Percentiles rank a stretch among this genome's conserved stretches.
phyloP scores from a whole-genome alignment of 257 asterid species.

The Schizonepeta tenuifolia region DNA sequence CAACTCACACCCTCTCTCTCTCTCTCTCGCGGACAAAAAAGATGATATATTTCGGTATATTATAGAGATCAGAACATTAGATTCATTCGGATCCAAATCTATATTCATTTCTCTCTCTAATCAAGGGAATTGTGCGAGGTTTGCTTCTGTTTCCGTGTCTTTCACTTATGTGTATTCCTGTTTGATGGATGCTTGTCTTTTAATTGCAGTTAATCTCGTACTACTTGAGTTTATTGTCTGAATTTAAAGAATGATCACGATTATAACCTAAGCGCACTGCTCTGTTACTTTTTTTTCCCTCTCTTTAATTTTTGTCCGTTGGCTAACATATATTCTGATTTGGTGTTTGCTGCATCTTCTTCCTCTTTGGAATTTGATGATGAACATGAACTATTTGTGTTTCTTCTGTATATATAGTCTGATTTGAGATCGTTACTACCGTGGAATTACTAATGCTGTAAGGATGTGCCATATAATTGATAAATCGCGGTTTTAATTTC shows the following conservation, averaged over 20 bases:
- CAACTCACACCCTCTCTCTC: constrained; percentile 3
- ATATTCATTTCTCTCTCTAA: neutral
- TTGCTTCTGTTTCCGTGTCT: neutral
- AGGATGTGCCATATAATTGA: neutral
- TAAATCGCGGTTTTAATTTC: neutral
- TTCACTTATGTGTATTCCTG: neutral
- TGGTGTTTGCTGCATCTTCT: constrained; percentile 1
- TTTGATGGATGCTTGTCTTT: neutral
- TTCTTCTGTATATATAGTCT: neutral
- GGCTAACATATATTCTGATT: neutral
- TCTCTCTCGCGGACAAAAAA: constrained; percentile 7
- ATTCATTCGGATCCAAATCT: constrained; percentile 26
- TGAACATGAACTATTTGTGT: neutral
- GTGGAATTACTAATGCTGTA: constrained; percentile 12
- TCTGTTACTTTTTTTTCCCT: neutral
- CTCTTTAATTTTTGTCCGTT: neutral
- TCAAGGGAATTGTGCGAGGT: neutral
- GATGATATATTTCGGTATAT: constrained; percentile 9
- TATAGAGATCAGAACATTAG: constrained; percentile 3
- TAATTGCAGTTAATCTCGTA: neutral
- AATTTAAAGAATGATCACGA: neutral
- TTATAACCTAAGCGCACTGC: neutral
- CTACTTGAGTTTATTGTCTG: neutral
- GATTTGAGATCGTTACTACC: neutral
- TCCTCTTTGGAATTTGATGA: neutral